phyloP scores from a whole-genome alignment of 169 alveolate genomes.

The Plasmodium vinckei region DNA sequence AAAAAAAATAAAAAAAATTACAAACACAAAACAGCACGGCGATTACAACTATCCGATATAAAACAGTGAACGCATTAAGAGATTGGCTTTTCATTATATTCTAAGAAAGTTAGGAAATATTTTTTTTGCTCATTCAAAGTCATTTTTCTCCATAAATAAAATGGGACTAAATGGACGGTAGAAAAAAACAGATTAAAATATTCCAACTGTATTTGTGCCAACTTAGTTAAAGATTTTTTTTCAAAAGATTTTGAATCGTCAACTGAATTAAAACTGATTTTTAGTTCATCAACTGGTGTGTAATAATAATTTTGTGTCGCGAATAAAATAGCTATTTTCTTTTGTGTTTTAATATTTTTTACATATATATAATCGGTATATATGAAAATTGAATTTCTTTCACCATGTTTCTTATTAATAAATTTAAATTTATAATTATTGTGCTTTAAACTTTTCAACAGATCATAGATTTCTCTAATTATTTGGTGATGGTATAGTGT shows the following conservation, averaged over 20 bases:
- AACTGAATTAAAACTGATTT: conserved; percentile 17
- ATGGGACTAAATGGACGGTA: conserved; percentile 37
- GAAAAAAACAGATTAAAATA: conserved; percentile 58
- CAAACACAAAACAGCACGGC: no score
- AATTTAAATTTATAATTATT: conserved; percentile 31
- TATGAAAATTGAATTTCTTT: conserved; percentile 22
- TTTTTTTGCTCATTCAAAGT: conserved; percentile 3
- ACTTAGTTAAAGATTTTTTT: conserved; percentile 15
- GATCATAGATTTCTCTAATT: conserved; percentile 45
- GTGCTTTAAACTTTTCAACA: conserved; percentile 23
- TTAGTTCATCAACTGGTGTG: conserved; percentile 12
- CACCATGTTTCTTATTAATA: not conserved
- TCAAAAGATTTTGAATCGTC: not conserved
- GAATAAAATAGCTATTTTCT: conserved; percentile 50
- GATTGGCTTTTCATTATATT: no score
- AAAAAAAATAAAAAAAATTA: no score
- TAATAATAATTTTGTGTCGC: conserved; percentile 53
- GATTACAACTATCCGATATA: no score
- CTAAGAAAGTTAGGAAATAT: no score
- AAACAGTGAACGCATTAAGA: no score
- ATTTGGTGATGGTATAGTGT: conserved; percentile 21
- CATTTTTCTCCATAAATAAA: conserved; percentile 28
- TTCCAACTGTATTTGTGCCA: conserved; percentile 31
- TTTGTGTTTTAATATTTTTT: conserved; percentile 1
- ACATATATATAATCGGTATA: conserved; percentile 53